Evolutionary conservation across 352 stramenopile species (phyloP).

Genomic region (Globisporangium recalcitrans): DNA sequence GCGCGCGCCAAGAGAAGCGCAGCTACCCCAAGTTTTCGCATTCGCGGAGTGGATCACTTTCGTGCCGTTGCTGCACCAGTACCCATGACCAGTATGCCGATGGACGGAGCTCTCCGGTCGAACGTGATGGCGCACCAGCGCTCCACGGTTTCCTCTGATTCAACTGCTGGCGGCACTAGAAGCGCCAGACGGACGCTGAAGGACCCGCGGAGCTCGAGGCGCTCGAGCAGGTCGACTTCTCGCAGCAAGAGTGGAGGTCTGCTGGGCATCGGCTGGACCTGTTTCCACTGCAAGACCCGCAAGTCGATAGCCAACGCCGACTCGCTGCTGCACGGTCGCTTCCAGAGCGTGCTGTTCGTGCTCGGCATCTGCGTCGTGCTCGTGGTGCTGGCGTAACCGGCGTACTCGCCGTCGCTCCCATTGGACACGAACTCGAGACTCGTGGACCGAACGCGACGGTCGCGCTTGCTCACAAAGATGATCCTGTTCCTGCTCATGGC

Average conservation of each 20-base stretch:
- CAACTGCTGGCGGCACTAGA: slow-evolving; percentile 5
- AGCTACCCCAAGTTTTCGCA: no score
- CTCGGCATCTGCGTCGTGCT: slow-evolving; percentile 24
- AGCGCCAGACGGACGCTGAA: slow-evolving; percentile 16
- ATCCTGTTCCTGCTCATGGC: slow-evolving; percentile 51
- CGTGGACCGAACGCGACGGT: slow-evolving; percentile 21
- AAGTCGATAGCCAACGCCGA: neutral
- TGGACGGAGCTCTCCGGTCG: neutral
- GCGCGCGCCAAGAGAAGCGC: neutral
- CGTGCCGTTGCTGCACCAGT: neutral
- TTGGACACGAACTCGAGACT: slow-evolving; percentile 15
- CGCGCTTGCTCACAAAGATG: slow-evolving; percentile 41
- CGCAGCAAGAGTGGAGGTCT: slow-evolving; percentile 31
- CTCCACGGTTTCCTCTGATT: neutral
- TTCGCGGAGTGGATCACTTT: neutral
- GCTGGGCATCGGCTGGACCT: slow-evolving; percentile 6
- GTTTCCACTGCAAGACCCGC: slow-evolving; percentile 25
- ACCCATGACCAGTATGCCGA: neutral
- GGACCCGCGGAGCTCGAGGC: slow-evolving; percentile 39
- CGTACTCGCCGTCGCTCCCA: slow-evolving; percentile 12
- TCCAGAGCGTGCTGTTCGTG: slow-evolving; percentile 30
- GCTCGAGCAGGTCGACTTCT: slow-evolving; percentile 36
- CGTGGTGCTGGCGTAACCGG: slow-evolving; percentile 35
- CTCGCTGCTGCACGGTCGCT: slow-evolving; percentile 21
- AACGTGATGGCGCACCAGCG: neutral